Evolutionary conservation across 1,284 basidiomycete species (phyloP).

Genomic region (Ganoderma sinense): DNA sequence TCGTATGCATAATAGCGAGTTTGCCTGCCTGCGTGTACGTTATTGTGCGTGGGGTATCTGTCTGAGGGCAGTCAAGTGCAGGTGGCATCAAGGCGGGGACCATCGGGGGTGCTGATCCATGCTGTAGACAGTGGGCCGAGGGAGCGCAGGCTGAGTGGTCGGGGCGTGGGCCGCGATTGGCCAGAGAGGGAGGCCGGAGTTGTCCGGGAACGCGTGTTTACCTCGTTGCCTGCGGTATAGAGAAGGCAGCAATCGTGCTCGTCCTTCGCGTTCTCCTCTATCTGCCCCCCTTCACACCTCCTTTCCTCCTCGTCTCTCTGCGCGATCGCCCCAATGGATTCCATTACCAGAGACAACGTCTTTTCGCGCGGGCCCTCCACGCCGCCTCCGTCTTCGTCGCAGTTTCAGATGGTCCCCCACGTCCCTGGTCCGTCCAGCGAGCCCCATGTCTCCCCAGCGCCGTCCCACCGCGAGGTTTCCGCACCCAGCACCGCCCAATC

Average conservation of each 20-base stretch:
- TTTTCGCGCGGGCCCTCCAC: constrained; percentile 68
- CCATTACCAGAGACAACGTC: constrained; percentile 53
- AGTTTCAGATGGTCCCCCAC: constrained; percentile 38
- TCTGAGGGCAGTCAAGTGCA: not conserved
- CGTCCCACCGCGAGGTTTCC: constrained; percentile 42
- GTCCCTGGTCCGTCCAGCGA: constrained; percentile 35
- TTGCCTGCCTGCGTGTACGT: constrained; percentile 23
- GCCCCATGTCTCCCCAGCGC: constrained; percentile 44
- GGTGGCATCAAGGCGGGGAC: not conserved
- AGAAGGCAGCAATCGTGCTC: constrained; percentile 24
- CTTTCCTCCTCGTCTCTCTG: constrained; percentile 26
- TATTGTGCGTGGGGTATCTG: constrained; percentile 14
- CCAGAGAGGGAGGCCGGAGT: constrained; percentile 22
- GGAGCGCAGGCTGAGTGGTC: constrained; percentile 8
- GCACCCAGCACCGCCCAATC: constrained; percentile 47
- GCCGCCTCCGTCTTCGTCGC: constrained; percentile 52
- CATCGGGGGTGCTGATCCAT: not conserved
- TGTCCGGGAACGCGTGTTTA: constrained; percentile 38
- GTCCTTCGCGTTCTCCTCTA: constrained; percentile 33
- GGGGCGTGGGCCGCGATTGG: constrained; percentile 12
- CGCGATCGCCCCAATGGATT: constrained; percentile 42
- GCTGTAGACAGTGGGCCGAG: constrained; percentile 22
- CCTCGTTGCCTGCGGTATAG: constrained; percentile 35
- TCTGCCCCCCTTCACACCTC: constrained; percentile 34
- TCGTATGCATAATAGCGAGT: not conserved